A percentile compares a stretch with the other conserved stretches of the same genome.
These are phyloP conservation scores for Macrolepiota dolichaula DNA, from an alignment of 768 basidiomycete genomes.

Conservation along the genomic window DNA sequence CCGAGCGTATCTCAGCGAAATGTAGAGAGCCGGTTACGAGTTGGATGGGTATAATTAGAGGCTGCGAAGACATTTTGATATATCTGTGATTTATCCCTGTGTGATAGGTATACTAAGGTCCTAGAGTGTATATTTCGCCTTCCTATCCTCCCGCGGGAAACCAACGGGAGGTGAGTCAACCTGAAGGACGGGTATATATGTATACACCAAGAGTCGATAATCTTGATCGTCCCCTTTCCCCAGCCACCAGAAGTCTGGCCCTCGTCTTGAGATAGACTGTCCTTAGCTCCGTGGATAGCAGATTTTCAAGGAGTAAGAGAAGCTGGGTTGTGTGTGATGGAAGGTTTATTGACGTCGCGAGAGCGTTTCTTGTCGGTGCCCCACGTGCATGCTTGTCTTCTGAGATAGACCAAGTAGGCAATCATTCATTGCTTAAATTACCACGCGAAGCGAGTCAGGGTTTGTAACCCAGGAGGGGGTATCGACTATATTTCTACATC, in stretches of 20 bases:
- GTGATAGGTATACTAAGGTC: not conserved
- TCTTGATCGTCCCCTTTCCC: not conserved
- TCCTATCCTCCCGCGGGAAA: not conserved
- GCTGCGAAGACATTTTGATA: constrained; percentile 17
- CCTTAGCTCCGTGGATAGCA: not conserved
- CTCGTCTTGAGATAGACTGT: not conserved
- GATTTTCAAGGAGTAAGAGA: not conserved
- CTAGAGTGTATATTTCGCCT: not conserved
- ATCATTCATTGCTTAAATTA: not conserved
- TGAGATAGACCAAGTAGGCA: constrained; percentile 10
- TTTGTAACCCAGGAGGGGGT: not conserved
- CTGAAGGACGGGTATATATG: not conserved
- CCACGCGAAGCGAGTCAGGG: not conserved
- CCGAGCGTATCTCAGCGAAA: constrained; percentile 50
- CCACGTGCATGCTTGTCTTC: constrained; percentile 7
- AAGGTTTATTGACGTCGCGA: not conserved
- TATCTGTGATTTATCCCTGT: not conserved
- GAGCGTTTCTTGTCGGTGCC: not conserved
- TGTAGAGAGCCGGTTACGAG: constrained; percentile 57
- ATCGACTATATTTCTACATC: constrained; percentile 13
- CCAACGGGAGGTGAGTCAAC: not conserved
- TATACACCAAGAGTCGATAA: not conserved
- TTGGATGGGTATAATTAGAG: constrained; percentile 52
- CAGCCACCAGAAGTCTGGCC: not conserved
- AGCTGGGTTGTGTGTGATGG: not conserved